Conservation (phyloP, 1,284 basidiomycete species). For the Heliocybe sulcata region DNA sequence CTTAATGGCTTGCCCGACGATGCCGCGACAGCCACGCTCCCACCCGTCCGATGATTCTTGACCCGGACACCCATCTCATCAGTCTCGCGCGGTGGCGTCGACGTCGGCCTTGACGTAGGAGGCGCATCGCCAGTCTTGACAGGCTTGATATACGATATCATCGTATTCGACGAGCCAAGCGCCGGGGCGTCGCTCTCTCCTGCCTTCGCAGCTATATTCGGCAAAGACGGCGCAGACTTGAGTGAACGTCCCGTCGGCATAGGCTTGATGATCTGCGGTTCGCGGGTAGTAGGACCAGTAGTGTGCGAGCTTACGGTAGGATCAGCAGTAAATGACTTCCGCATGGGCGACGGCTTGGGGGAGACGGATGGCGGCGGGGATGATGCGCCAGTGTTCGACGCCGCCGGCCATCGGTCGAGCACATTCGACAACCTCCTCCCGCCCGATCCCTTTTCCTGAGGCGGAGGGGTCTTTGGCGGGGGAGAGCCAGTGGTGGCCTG, state of each 20-base stretch:
- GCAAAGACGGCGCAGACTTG: constrained; percentile 17
- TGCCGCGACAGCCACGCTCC: constrained; percentile 15
- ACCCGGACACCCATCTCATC: constrained; percentile 56
- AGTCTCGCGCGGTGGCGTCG: constrained; percentile 23
- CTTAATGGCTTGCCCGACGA: constrained; percentile 56
- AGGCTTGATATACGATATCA: constrained; percentile 46
- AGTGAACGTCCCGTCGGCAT: constrained; percentile 15
- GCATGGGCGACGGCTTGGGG: constrained; percentile 31
- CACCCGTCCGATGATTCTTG: constrained; percentile 20
- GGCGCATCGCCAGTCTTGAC: constrained; percentile 37
- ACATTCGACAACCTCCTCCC: constrained; percentile 34
- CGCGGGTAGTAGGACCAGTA: background rate
- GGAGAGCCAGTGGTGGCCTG: constrained; percentile 12
- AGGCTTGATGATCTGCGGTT: constrained; percentile 11
- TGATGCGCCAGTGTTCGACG: constrained; percentile 2
- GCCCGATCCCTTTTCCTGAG: constrained; percentile 9
- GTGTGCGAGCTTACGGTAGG: constrained; percentile 13
- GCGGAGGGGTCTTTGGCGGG: constrained; percentile 6
- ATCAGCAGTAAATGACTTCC: constrained; percentile 33
- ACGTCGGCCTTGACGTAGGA: constrained; percentile 12
- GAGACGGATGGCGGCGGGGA: constrained; percentile 28
- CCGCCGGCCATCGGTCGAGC: constrained; percentile 55
- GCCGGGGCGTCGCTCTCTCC: constrained; percentile 13
- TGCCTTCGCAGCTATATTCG: constrained; percentile 11
- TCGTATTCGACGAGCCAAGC: constrained; percentile 40